phyloP scores from a whole-genome alignment of 345 rosid genomes.

The Orychophragmus violaceus region DNA sequence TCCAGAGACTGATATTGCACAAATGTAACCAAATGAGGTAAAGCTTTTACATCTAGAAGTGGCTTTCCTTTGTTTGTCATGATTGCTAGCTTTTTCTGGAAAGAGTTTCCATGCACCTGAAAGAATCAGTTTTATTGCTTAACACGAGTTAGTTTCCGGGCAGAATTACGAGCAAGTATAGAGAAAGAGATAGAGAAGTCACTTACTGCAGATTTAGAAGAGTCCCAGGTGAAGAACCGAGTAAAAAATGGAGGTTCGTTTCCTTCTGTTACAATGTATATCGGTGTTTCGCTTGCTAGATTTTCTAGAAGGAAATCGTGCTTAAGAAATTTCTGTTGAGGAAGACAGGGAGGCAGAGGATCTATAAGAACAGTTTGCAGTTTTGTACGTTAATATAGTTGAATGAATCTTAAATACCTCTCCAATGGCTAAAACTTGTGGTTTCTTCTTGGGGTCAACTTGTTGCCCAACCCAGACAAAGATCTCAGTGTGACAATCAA shows the following conservation, averaged over 20 bases:
- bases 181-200: constrained; percentile 8
- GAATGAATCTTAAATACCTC: constrained; percentile 49
- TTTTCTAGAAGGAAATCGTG: constrained; percentile 72
- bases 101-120: constrained; percentile 97
- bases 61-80: constrained; percentile 72
- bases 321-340: constrained; percentile 71
- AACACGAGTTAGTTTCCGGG: background rate
- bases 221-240: constrained; percentile 92
- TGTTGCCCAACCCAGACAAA: constrained; percentile 96
- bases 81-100: constrained; percentile 79
- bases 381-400: background rate
- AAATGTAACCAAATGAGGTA: constrained; percentile 3
- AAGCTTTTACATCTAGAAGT: constrained; percentile 51
- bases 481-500: constrained; percentile 79
- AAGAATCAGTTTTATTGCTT: constrained; percentile 13
- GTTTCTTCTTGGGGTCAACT: constrained; percentile 70
- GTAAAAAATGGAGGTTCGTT: constrained; percentile 93
- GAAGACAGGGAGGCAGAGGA: constrained; percentile 4
- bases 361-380: background rate
- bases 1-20: background rate
- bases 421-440: constrained; percentile 65
- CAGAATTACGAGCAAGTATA: constrained; percentile 3
- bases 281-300: constrained; percentile 60
- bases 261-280: constrained; percentile 75
- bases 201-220: constrained; percentile 74